Evolutionary conservation across 2,329 filamentous ascomycete species (phyloP), one percentile per base, ranked within the genome.

Genomic region (Trichophyton equinum): DNA sequence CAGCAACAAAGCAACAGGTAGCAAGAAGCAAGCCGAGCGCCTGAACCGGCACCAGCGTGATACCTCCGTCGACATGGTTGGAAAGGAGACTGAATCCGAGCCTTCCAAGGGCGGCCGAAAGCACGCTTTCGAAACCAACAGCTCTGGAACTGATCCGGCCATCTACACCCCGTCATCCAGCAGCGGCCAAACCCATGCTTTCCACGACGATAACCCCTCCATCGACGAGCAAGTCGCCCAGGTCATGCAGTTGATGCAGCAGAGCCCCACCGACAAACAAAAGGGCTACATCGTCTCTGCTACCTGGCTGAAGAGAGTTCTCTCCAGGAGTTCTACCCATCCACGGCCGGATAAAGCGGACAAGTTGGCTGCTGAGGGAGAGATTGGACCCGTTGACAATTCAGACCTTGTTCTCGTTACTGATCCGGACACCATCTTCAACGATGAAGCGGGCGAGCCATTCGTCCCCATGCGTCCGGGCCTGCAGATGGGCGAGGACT

Each of bases 311-410:
- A 79, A 82, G 61, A 82, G 84, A 62, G 89, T 94, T 2, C 77
- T 86, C 62, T 81, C 87, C 25, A 79, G 88, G 60, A 82, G 82
- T 57, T 79, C 81, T 7, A 81, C 83, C n/a, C 73, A 78, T 15
- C 80, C 82, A 61, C 74, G 79, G 58, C 79, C 78, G 20, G 78
- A 80, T 64, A 80, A 82, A 58, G 76, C 75, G 44, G 77, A 80
- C 63, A 87, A 88, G 64, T 75, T 79, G n/a, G 80, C 81, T 8
- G 70, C 78, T 9, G 81, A 85, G 62, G 83, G 82, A 5, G 81
- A 83, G 3, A 81, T 94, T 61, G 91, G 91, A 1, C 88, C 89
- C 0, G 82, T 97, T 36, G 90, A 96, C 77, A 96, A 96, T 70
- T 85, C 87, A 0, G 87, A 91, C 69, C 85, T 96, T 63, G 84